These are phyloP conservation scores for Sarocladium brachiariae DNA, from an alignment of 2,329 filamentous ascomycete species.

Conservation along the genomic window DNA sequence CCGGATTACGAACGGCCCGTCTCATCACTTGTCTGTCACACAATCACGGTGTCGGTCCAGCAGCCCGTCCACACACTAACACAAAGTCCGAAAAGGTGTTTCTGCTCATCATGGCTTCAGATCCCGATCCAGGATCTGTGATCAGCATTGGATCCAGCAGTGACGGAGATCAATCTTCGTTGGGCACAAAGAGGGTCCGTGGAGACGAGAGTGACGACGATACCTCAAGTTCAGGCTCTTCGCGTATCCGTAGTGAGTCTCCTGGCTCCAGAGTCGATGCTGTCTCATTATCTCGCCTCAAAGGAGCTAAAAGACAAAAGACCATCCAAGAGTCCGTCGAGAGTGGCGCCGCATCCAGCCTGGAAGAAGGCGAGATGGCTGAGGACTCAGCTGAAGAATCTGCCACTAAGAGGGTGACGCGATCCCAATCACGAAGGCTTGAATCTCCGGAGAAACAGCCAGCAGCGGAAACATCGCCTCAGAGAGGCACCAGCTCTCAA, in stretches of 20 bases:
- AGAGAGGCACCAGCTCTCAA: not conserved
- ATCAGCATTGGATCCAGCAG: conserved; percentile 19
- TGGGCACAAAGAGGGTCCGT: conserved; percentile 22
- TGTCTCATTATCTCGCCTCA: conserved; percentile 11
- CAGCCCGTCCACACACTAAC: not conserved
- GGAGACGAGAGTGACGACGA: conserved; percentile 16
- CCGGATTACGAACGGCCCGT: conserved; percentile 1
- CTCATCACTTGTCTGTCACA: not conserved
- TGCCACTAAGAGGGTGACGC: not conserved
- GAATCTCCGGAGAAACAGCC: conserved; percentile 6
- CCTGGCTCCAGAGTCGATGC: conserved; percentile 3
- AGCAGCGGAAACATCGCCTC: not conserved
- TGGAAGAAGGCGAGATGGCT: conserved; percentile 29
- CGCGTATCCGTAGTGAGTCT: conserved; percentile 3
- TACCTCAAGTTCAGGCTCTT: conserved; percentile 11
- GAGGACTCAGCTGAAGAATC: conserved; percentile 13
- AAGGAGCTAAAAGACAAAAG: conserved; percentile 9
- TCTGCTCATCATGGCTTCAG: conserved; percentile 14
- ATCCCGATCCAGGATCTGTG: conserved; percentile 15
- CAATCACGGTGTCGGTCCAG: not conserved
- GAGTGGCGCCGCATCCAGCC: conserved; percentile 11
- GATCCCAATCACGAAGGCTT: not conserved
- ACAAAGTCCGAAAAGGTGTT: not conserved
- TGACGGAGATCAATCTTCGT: conserved; percentile 16
- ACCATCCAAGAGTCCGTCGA: not conserved